Evolutionary conservation across 371 early-diverging fungal genomes (phyloP).

Genomic region (Mortierella sp.): DNA sequence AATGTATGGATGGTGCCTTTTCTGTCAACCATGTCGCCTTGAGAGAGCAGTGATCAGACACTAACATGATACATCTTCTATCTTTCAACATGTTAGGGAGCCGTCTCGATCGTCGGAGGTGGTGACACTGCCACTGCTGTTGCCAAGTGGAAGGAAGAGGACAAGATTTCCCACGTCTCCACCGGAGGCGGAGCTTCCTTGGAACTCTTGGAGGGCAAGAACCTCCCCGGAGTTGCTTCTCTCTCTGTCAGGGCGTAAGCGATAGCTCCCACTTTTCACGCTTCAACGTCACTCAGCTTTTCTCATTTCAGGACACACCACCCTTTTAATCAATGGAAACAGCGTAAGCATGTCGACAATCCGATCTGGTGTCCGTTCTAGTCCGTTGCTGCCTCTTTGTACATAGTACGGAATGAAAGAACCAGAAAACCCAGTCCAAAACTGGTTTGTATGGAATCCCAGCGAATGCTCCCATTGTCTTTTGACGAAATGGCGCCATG

Average conservation of each 20-base stretch:
- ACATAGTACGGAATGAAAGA: not conserved
- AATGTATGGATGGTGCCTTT: constrained; percentile 35
- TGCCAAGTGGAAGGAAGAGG: constrained; percentile 86
- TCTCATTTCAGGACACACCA: no score
- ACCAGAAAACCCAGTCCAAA: not conserved
- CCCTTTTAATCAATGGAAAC: no score
- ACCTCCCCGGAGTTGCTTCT: constrained; percentile 91
- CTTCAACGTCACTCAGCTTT: no score
- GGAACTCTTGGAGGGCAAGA: constrained; percentile 94
- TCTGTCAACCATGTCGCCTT: not conserved
- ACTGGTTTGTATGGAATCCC: no score
- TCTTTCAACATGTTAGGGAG: constrained; percentile 17
- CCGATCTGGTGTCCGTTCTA: no score
- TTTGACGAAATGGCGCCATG: no score
- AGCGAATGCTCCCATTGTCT: no score
- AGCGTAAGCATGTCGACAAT: no score
- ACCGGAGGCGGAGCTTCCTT: constrained; percentile 99
- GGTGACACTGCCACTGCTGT: constrained; percentile 99
- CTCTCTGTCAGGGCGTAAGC: constrained; percentile 67
- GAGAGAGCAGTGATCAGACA: not conserved
- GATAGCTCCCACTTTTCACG: not conserved
- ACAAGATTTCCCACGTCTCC: constrained; percentile 93
- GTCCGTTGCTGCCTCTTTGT: not conserved
- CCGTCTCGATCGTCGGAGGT: constrained; percentile 79
- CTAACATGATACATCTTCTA: not conserved